phyloP scores from a whole-genome alignment of 2,329 filamentous ascomycete species.

The Fusarium equiseti region DNA sequence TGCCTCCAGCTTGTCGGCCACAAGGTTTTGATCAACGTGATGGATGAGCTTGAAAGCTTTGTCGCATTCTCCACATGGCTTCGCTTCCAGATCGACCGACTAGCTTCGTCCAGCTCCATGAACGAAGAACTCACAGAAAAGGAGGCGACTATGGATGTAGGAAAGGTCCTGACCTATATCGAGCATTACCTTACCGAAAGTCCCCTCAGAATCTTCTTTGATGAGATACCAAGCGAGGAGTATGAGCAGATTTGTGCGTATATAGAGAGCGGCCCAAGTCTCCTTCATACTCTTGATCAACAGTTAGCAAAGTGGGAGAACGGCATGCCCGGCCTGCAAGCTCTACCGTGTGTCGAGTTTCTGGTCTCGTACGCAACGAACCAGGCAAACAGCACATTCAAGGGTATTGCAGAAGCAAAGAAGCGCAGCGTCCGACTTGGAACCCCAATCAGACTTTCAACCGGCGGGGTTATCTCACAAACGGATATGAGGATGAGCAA shows the following conservation, averaged over 20 bases:
- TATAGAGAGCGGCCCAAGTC: slow-evolving; percentile 58
- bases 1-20: slow-evolving; percentile 82
- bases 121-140: slow-evolving; percentile 81
- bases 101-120: slow-evolving; percentile 71
- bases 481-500: slow-evolving; percentile 70
- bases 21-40: slow-evolving; percentile 76
- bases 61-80: slow-evolving; percentile 85
- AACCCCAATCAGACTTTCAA: slow-evolving; percentile 60
- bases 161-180: slow-evolving; percentile 82
- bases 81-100: slow-evolving; percentile 82
- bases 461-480: slow-evolving; percentile 60
- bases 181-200: slow-evolving; percentile 75
- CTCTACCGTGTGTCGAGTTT: slow-evolving; percentile 72
- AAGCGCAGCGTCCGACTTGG: slow-evolving; percentile 76
- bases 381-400: slow-evolving; percentile 72
- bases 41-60: slow-evolving; percentile 84
- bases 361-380: slow-evolving; percentile 69
- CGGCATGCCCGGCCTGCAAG: slow-evolving; percentile 61
- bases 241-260: slow-evolving; percentile 61
- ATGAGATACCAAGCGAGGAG: slow-evolving; percentile 62
- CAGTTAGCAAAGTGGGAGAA: slow-evolving; percentile 62
- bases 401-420: slow-evolving; percentile 76
- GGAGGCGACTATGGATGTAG: slow-evolving; percentile 79
- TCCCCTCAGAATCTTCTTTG: slow-evolving; percentile 72
- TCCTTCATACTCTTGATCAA: slow-evolving; percentile 63